Conservation (phyloP, 805 yeast species). For the Kodamaea neixiangensis region DNA sequence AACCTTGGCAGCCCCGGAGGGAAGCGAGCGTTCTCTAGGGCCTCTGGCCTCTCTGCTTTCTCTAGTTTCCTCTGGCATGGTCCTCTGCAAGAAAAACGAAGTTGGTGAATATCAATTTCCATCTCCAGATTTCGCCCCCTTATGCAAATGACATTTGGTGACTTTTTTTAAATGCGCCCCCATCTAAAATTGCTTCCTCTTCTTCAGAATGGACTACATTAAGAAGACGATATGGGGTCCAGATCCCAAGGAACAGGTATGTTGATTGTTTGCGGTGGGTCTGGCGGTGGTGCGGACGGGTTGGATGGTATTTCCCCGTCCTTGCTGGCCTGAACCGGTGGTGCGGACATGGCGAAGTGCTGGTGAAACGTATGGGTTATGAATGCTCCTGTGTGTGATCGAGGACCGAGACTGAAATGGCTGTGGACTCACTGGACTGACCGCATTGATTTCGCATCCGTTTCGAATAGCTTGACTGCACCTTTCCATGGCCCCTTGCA, state of each 20-base stretch:
- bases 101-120: background rate
- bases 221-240: conserved; percentile 95
- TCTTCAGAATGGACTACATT: conserved; percentile 66
- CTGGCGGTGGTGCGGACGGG: background rate
- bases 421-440: too few species aligned
- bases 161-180: conserved; percentile 4
- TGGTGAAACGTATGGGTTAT: too few species aligned
- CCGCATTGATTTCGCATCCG: too few species aligned
- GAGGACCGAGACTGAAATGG: too few species aligned
- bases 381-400: too few species aligned
- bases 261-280: too few species aligned
- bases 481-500: too few species aligned
- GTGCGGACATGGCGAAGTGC: too few species aligned
- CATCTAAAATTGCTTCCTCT: conserved; percentile 2
- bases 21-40: conserved; percentile 3
- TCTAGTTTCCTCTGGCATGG: background rate
- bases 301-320: background rate
- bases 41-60: conserved; percentile 1
- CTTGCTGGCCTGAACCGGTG: too few species aligned
- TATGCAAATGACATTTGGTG: background rate
- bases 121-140: background rate
- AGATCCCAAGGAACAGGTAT: conserved; percentile 84
- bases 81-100: background rate
- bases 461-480: too few species aligned
- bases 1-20: conserved; percentile 10